Evolutionary conservation across 441 rosid species (phyloP), one percentile per base, ranked within the genome.

Genomic region (Viola pubescens): DNA sequence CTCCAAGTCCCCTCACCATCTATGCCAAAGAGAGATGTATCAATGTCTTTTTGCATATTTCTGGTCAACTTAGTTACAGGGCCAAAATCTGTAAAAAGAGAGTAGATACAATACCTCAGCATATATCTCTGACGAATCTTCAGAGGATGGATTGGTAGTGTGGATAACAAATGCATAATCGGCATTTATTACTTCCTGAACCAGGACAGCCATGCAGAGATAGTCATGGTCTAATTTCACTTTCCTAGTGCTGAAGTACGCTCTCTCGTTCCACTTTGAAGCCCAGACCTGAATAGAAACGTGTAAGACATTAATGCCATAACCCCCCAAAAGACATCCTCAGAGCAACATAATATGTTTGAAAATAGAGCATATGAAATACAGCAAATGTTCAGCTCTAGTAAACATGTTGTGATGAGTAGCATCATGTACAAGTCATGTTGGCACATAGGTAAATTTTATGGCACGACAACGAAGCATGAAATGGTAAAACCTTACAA

Each of bases 251-350:
- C 99, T 94, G 80, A 90, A 86, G 79, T 86, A 94, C 6, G 97
- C 97, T 80, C 99, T 86, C 74, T 90, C 99, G 37, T 94, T 94
- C 99, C 99, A 94, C 66, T 94, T 94, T 6, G 99, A 94, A 61
- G 95, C 99, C 99, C 98, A 94, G 56, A 94, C 98, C 98, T 94
- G 79, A 56, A 9, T 64, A 47, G 57, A 56, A 12, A 16, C 11
- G 42, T 38, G 39, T 42, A 46, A 51, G 8, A 5, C 37, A 54
- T 78, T 58, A 80, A 55, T 58, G 58, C 62, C 49, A 54, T 6
- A 13, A 3, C 37, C 10, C 46, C 12, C 37, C 44, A 59, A 69
- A 73, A 48, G 52, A 66, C 59, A 61, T 47, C 5, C 48, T 48
- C 6, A 50, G 41, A 2, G 11, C 34, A 50, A 19, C 42, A 10